Evolutionary conservation across 2,329 filamentous ascomycete genomes (phyloP).

Genomic region (Corinectria fuckeliana): DNA sequence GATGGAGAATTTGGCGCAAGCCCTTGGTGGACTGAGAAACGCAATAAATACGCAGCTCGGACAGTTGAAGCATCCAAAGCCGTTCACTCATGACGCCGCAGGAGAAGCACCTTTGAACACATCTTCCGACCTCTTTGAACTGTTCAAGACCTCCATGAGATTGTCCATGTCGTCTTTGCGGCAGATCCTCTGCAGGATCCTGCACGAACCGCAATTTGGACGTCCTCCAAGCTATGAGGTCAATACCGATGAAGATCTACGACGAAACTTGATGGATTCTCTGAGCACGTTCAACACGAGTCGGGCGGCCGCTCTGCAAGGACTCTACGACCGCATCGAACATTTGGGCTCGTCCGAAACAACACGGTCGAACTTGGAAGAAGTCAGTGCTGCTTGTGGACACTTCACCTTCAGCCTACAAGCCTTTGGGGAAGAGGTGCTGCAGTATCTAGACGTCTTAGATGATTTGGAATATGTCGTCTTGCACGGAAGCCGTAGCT

Average conservation of each 20-base stretch:
- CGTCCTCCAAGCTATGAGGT: conserved; percentile 52
- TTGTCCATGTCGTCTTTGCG: conserved; percentile 26
- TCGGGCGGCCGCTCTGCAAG: conserved; percentile 79
- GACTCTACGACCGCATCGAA: conserved; percentile 81
- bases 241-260: conserved; percentile 77
- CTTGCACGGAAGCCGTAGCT: conserved; percentile 68
- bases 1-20: conserved; percentile 84
- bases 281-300: conserved; percentile 94
- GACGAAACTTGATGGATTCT: conserved; percentile 79
- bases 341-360: conserved; percentile 60
- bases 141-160: conserved; percentile 24
- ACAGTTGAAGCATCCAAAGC: conserved; percentile 61
- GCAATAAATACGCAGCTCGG: conserved; percentile 89
- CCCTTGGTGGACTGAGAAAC: conserved; percentile 87
- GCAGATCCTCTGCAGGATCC: conserved; percentile 21
- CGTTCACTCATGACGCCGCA: fast-evolving
- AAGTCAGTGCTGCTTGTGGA: conserved; percentile 93
- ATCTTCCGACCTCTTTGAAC: conserved; percentile 22
- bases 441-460: conserved; percentile 79
- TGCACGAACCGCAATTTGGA: conserved; percentile 38
- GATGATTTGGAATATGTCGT: conserved; percentile 81
- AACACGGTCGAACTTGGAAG: conserved; percentile 83
- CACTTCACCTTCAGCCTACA: conserved; percentile 93
- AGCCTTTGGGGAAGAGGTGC: conserved; percentile 89
- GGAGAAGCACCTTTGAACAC: not conserved